Percentiles rank a stretch among this genome's conserved stretches.
These are phyloP conservation scores for Berberis vulgaris DNA, from an alignment of 164 flowering plant genomes.

Conservation along the genomic window DNA sequence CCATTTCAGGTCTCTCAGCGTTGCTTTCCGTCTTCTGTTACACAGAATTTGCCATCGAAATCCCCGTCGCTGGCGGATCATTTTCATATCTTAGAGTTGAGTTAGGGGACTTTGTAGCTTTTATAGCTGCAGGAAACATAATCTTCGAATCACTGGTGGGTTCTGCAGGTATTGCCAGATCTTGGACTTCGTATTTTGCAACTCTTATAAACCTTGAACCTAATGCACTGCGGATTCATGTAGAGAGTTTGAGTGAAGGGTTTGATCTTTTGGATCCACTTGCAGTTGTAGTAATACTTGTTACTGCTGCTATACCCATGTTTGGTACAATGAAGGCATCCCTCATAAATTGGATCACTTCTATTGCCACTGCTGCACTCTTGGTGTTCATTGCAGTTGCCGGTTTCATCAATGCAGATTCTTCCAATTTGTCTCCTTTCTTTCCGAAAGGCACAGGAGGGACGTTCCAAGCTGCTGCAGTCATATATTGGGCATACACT, in stretches of 20 bases:
- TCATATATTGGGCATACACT: slow-evolving; percentile 72
- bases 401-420: slow-evolving; percentile 38
- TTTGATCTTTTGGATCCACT: slow-evolving; percentile 63
- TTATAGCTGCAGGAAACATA: slow-evolving; percentile 64
- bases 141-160: slow-evolving; percentile 63
- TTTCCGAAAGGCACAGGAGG: slow-evolving; percentile 54
- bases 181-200: slow-evolving; percentile 70
- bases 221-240: slow-evolving; percentile 38
- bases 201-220: slow-evolving; percentile 35
- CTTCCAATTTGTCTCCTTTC: slow-evolving; percentile 47
- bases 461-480: slow-evolving; percentile 55
- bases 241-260: slow-evolving; percentile 28
- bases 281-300: slow-evolving; percentile 38
- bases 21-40: slow-evolving; percentile 69
- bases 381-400: slow-evolving; percentile 39
- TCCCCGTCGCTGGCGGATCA: slow-evolving; percentile 83
- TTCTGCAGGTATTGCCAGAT: slow-evolving; percentile 61
- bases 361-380: slow-evolving; percentile 25
- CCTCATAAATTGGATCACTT: slow-evolving; percentile 38
- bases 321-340: slow-evolving; percentile 49
- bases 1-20: slow-evolving; percentile 57
- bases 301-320: slow-evolving; percentile 40
- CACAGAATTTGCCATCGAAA: slow-evolving; percentile 66
- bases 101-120: slow-evolving; percentile 69
- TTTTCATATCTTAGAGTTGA: slow-evolving; percentile 62